phyloP scores from a whole-genome alignment of 2,329 filamentous ascomycete species.

The Beauveria bassiana region DNA sequence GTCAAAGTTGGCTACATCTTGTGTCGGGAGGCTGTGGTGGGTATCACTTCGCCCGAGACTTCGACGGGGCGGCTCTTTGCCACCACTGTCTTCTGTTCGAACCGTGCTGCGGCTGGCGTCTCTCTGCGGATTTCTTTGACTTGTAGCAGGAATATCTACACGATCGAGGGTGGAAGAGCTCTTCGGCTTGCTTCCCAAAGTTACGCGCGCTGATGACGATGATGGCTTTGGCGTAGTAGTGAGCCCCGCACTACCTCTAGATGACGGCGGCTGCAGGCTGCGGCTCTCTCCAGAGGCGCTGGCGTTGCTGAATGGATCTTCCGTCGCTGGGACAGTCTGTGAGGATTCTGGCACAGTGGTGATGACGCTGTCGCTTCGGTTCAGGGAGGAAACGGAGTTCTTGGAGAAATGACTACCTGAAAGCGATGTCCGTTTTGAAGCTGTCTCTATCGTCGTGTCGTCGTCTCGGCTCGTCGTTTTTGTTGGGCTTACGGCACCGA shows the following conservation, averaged over 20 bases:
- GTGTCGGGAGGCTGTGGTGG: conserved; percentile 26
- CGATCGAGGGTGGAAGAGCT: conserved; percentile 33
- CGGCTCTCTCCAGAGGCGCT: conserved; percentile 9
- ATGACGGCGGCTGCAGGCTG: conserved; percentile 25
- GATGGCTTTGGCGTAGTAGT: conserved; percentile 37
- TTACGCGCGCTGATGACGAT: conserved; percentile 27
- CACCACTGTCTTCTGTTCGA: conserved; percentile 36
- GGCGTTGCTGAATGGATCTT: conserved; percentile 2
- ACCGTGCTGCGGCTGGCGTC: conserved; percentile 36
- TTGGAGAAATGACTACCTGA: conserved; percentile 34
- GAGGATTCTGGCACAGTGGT: conserved; percentile 11
- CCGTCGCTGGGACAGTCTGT: background rate
- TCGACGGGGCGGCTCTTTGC: conserved; percentile 27
- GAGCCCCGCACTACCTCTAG: conserved; percentile 37
- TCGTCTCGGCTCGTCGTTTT: conserved; percentile 31
- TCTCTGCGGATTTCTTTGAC: conserved; percentile 43
- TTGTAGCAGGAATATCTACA: conserved; percentile 42
- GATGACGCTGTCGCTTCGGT: conserved; percentile 32
- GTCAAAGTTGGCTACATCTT: conserved; percentile 34
- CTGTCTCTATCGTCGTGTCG: conserved; percentile 35
- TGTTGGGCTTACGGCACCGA: conserved; percentile 55
- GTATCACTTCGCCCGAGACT: conserved; percentile 37
- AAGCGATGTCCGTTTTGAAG: conserved; percentile 35
- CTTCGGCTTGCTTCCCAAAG: conserved; percentile 34
- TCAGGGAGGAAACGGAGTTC: conserved; percentile 31